Evolutionary conservation across 495 filamentous ascomycete genomes (phyloP).

Genomic region (Xylaria grammica): DNA sequence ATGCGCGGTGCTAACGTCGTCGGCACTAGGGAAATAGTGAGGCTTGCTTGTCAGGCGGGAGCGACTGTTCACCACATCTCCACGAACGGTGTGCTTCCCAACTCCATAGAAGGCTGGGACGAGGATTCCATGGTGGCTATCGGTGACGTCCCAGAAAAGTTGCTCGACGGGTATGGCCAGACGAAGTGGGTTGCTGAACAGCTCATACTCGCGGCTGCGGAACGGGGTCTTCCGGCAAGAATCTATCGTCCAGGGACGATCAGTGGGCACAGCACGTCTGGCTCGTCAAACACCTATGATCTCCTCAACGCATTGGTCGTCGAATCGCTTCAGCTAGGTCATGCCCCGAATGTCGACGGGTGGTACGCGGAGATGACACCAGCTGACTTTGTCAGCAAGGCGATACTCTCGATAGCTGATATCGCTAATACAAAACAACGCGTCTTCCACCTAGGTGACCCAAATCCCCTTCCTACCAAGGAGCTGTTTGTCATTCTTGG

Average conservation of each 20-base stretch:
- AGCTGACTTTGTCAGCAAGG: constrained; percentile 70
- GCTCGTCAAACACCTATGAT: constrained; percentile 71
- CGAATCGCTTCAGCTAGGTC: constrained; percentile 67
- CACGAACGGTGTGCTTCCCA: constrained; percentile 69
- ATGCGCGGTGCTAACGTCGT: constrained; percentile 63
- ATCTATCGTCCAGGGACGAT: constrained; percentile 69
- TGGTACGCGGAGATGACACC: constrained; percentile 77
- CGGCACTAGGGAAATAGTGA: constrained; percentile 68
- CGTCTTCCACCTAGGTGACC: constrained; percentile 70
- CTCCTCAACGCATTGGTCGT: constrained; percentile 68
- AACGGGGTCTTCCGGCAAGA: constrained; percentile 63
- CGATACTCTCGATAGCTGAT: constrained; percentile 64
- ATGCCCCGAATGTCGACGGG: constrained; percentile 64
- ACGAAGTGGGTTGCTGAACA: constrained; percentile 74
- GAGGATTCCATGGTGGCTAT: constrained; percentile 63
- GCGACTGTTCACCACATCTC: constrained; percentile 74
- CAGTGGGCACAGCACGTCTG: constrained; percentile 66
- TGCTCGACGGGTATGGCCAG: constrained; percentile 67
- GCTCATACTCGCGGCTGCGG: constrained; percentile 65
- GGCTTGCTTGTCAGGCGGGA: constrained; percentile 62
- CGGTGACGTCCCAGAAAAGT: constrained; percentile 62
- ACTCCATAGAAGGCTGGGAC: constrained; percentile 62
- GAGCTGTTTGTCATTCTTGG: constrained; percentile 61
- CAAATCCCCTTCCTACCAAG: constrained; percentile 61
- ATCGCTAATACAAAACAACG: constrained; percentile 57